Evolutionary conservation across 495 filamentous ascomycete species (phyloP).

Genomic region (Aspergillus conjunctus): DNA sequence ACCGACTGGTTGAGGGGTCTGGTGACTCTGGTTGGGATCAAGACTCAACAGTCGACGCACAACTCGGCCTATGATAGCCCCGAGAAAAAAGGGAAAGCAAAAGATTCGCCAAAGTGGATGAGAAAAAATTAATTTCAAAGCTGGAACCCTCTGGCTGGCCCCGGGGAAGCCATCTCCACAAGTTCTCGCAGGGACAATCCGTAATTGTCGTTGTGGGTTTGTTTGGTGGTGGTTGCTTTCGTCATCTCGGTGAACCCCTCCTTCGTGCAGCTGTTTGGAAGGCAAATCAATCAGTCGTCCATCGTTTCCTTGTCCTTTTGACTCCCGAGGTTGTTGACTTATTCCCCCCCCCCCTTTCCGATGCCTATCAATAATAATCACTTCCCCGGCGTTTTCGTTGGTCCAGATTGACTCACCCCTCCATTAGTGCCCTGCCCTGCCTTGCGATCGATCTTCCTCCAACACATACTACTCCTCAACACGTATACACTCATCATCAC

Average conservation of each 20-base stretch:
- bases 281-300: not conserved
- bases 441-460: too few species aligned
- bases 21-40: conserved; percentile 8
- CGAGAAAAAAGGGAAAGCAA: not conserved
- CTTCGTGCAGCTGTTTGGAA: not conserved
- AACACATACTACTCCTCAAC: not conserved
- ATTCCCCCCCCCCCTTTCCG: too few species aligned
- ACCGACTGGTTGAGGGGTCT: too few species aligned
- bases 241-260: not conserved
- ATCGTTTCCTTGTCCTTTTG: too few species aligned
- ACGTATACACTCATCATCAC: not conserved
- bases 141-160: not conserved
- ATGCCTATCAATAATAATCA: too few species aligned
- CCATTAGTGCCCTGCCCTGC: too few species aligned
- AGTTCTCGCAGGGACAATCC: not conserved
- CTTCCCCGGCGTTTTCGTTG: too few species aligned
- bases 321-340: not conserved
- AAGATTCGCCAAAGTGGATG: not conserved
- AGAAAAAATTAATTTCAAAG: not conserved
- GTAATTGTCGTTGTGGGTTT: not conserved
- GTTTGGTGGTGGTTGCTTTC: not conserved
- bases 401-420: too few species aligned
- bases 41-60: conserved; percentile 2
- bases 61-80: conserved; percentile 3
- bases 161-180: not conserved